These are phyloP conservation scores for Periconia macrospinosa DNA, from an alignment of 2,329 filamentous ascomycete species.

Conservation along the genomic window DNA sequence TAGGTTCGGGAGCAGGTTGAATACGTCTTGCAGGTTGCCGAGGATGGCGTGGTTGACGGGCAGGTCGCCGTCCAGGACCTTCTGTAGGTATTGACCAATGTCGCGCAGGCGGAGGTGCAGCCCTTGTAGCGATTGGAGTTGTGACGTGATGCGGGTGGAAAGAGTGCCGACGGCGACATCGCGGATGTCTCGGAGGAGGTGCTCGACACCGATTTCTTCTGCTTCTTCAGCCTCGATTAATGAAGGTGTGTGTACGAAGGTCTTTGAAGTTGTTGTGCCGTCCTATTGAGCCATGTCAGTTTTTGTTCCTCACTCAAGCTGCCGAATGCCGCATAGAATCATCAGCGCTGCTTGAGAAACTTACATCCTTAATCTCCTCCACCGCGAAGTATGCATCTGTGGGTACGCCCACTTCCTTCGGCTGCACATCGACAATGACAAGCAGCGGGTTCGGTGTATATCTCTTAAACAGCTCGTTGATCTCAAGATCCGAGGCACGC, in stretches of 20 bases:
- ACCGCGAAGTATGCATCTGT: slow-evolving; percentile 99
- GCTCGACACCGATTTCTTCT: slow-evolving; percentile 98
- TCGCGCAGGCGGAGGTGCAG: slow-evolving; percentile 92
- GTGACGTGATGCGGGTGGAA: slow-evolving; percentile 94
- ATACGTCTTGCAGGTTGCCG: slow-evolving; percentile 97
- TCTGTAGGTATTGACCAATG: slow-evolving; percentile 93
- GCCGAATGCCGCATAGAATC: background rate
- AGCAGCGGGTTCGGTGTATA: slow-evolving; percentile 96
- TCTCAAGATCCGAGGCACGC: slow-evolving; percentile 92
- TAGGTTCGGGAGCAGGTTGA: slow-evolving; percentile 96
- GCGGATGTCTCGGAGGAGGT: slow-evolving; percentile 94
- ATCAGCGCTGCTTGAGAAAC: slow-evolving; percentile 34
- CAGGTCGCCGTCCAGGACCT: slow-evolving; percentile 88
- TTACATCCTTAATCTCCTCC: slow-evolving; percentile 98
- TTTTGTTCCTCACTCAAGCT: background rate
- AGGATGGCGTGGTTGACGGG: slow-evolving; percentile 97
- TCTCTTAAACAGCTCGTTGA: slow-evolving; percentile 99
- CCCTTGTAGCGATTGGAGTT: slow-evolving; percentile 95
- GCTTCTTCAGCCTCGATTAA: slow-evolving; percentile 99
- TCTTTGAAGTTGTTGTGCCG: slow-evolving; percentile 93
- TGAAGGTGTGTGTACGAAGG: slow-evolving; percentile 96
- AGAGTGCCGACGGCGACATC: slow-evolving; percentile 97
- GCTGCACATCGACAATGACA: slow-evolving; percentile 97
- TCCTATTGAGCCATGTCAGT: slow-evolving; percentile 62
- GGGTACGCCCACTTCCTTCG: slow-evolving; percentile 94